These are phyloP conservation scores for Phoma sp. DNA, from an alignment of 2,329 filamentous ascomycete genomes.

Conservation along the genomic window DNA sequence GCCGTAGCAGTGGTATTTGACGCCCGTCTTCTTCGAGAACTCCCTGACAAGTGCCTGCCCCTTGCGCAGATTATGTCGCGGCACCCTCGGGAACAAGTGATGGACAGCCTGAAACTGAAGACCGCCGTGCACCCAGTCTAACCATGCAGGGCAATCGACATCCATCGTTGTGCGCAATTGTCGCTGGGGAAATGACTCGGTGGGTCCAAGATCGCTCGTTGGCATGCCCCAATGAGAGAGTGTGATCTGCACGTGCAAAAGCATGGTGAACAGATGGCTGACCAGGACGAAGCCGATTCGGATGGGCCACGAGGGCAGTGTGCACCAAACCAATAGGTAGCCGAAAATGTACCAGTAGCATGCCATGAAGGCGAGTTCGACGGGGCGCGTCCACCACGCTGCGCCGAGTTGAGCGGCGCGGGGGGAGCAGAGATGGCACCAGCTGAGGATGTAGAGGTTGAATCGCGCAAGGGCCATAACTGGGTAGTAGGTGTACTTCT, in stretches of 20 bases:
- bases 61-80: constrained; percentile 80
- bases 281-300: constrained; percentile 79
- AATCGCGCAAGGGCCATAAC: constrained; percentile 83
- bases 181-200: constrained; percentile 87
- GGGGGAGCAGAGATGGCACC: constrained; percentile 75
- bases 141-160: constrained; percentile 84
- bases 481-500: constrained; percentile 84
- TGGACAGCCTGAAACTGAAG: constrained; percentile 91
- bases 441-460: constrained; percentile 85
- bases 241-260: constrained; percentile 88
- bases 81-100: constrained; percentile 83
- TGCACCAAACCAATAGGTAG: constrained; percentile 78
- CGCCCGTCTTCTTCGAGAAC: constrained; percentile 81
- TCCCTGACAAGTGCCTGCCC: constrained; percentile 79
- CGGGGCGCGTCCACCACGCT: constrained; percentile 82
- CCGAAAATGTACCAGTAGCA: constrained; percentile 91
- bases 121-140: constrained; percentile 89
- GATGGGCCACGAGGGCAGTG: constrained; percentile 72
- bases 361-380: constrained; percentile 77
- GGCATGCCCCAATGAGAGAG: constrained; percentile 95
- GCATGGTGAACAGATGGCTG: constrained; percentile 81
- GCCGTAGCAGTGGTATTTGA: constrained; percentile 85
- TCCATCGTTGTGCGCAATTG: constrained; percentile 96
- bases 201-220: constrained; percentile 81
- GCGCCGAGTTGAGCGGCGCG: constrained; percentile 76